These are phyloP conservation scores for Starmera amethionina DNA, from an alignment of 805 yeast species.

Conservation along the genomic window DNA sequence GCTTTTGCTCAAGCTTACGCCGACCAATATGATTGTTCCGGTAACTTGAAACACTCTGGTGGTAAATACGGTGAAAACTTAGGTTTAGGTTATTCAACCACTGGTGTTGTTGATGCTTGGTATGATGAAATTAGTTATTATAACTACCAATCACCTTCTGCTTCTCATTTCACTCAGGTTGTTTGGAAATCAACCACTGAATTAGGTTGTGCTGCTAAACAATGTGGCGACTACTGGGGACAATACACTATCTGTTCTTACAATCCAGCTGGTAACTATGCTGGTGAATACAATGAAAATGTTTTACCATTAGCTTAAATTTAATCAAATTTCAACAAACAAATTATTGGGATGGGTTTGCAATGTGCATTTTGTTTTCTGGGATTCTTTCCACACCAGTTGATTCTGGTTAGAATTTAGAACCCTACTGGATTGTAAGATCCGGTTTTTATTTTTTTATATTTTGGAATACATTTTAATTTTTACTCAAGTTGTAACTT, in stretches of 20 bases:
- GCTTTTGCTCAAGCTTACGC: constrained; percentile 50
- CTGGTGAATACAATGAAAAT: constrained; percentile 37
- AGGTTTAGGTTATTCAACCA: constrained; percentile 56
- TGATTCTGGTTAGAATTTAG: too few species aligned
- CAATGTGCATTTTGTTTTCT: not conserved
- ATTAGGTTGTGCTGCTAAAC: constrained; percentile 68
- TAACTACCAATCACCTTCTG: constrained; percentile 40
- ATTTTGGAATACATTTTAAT: too few species aligned
- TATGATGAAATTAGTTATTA: constrained; percentile 54
- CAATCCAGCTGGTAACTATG: constrained; percentile 61
- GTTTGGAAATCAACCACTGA: constrained; percentile 64
- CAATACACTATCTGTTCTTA: constrained; percentile 69
- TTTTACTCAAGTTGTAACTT: too few species aligned
- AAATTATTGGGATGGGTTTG: constrained; percentile 1
- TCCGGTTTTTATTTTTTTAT: too few species aligned
- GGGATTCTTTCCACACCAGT: not conserved
- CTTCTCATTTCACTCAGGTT: constrained; percentile 82
- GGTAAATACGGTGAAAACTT: constrained; percentile 77
- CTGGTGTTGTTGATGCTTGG: constrained; percentile 65
- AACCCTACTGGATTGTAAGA: too few species aligned
- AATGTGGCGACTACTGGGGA: constrained; percentile 47
- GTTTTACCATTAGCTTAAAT: constrained; percentile 13
- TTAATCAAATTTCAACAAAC: too few species aligned
- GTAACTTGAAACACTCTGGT: constrained; percentile 52
- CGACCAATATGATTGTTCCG: constrained; percentile 42